Percentiles rank a stretch among this genome's conserved stretches.
Conservation (phyloP, 495 filamentous ascomycete species). For the Aspergillus affinis region DNA sequence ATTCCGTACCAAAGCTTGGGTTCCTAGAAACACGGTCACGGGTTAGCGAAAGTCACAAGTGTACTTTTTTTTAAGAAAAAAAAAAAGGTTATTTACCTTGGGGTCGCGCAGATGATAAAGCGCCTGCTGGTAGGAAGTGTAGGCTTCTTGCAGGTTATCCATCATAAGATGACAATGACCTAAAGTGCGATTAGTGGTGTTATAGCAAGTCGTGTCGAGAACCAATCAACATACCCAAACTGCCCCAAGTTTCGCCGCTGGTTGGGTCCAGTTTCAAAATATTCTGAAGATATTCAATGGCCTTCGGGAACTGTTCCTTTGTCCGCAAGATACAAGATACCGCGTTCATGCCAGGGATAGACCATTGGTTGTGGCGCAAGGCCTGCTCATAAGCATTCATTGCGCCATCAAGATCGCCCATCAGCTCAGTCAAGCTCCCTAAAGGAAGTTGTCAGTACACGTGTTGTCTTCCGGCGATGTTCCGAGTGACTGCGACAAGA, state of each 20-base stretch:
- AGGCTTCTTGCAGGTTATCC: constrained; percentile 97
- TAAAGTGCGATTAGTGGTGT: constrained; percentile 24
- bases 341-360: constrained; percentile 89
- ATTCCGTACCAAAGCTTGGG: constrained; percentile 99
- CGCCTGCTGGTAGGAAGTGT: constrained; percentile 95
- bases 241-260: constrained; percentile 97
- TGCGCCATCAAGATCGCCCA: constrained; percentile 86
- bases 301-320: constrained; percentile 90
- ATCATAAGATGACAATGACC: constrained; percentile 99
- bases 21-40: constrained; percentile 57
- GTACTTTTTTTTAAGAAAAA: not conserved
- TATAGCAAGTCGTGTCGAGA: not conserved
- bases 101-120: constrained; percentile 91
- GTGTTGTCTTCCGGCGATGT: not conserved
- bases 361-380: constrained; percentile 82
- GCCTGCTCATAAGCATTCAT: constrained; percentile 87
- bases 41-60: not conserved
- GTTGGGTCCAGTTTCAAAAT: constrained; percentile 85
- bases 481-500: not conserved
- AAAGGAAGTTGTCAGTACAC: constrained; percentile 15
- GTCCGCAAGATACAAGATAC: constrained; percentile 88
- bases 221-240: constrained; percentile 61
- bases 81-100: constrained; percentile 60
- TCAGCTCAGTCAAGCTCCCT: constrained; percentile 85
- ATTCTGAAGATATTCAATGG: constrained; percentile 87